Base-by-base conservation (phyloP, 2,329 filamentous ascomycete genomes). In the Clonostachys byssicola region DNA sequence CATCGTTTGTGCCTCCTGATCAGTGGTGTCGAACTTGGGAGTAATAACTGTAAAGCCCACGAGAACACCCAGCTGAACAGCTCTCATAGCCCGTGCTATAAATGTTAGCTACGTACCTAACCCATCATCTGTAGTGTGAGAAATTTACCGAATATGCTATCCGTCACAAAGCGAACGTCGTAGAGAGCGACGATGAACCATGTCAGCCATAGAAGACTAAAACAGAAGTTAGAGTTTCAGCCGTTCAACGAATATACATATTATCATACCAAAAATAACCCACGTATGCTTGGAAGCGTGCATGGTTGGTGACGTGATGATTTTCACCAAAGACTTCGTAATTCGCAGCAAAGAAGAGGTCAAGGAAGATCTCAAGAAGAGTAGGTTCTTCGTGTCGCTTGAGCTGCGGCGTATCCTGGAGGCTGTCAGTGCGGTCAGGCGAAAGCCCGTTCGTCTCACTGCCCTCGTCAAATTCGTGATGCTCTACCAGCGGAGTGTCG, bases 171-270 rank as follows among this genome's bases (percentile, higher is more conserved):
- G 1, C 83, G 80, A 36, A 86, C 77, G 60, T 88, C 83, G 59
- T 82, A 85, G 2, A 86, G 64, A 9, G 76, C 75, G 20, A 82
- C 77, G 49, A 83, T 71, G 34, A 85, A 73, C 84, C 84, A 87
- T n/a, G 80, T 85, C 49, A 84, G 77, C 83, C 83, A 87, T 6
- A 86, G 66, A 16, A 86, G 68, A 20, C 76, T 70, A 36, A 9
- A 30, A 9, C 23, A 30, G 23, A 30, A 23, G 44, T 23, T 16
- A 43, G 16, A 17, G 35, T 17, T n/a, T 42, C 5, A 14, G 16
- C 13, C 34, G 9, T 13, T 40, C 4, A 18, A n/a, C 12, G n/a
- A 40, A 16, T 13, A 20, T 40, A 59, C 8, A 10, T 30, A 30
- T 10, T 10, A 3, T 10, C 9, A 30, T 30, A 30, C 23, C 23